Evolutionary conservation across 306 rosid species (phyloP).

Genomic region (Canavalia ensiformis): DNA sequence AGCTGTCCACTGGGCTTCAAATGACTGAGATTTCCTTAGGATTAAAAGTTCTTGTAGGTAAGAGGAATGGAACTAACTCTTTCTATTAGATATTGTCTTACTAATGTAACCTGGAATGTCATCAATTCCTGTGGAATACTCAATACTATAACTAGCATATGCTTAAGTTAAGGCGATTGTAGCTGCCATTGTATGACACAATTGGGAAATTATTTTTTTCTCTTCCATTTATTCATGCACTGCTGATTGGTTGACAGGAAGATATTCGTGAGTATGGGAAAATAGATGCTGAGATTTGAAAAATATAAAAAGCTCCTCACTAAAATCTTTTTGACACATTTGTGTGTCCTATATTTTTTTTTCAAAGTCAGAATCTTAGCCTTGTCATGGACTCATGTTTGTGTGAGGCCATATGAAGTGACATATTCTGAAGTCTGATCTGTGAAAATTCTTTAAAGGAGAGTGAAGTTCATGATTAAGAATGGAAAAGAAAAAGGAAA

Average conservation of each 20-base stretch:
- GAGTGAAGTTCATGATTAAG: neutral
- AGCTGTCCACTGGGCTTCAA: conserved; percentile 25
- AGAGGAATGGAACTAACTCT: neutral
- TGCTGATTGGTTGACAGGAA: neutral
- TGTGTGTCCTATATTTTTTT: neutral
- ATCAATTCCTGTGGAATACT: conserved; percentile 7
- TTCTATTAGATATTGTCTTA: conserved; percentile 14
- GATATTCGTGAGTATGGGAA: neutral
- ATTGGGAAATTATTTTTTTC: neutral
- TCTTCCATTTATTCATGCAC: neutral
- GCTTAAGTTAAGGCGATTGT: conserved; percentile 5
- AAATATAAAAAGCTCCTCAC: neutral
- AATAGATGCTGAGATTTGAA: neutral
- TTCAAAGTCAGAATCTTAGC: neutral
- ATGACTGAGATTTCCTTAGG: conserved; percentile 11
- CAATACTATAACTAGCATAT: neutral
- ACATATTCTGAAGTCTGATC: conserved; percentile 19
- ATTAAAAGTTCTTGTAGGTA: neutral
- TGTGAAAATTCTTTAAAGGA: neutral
- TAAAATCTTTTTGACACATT: neutral
- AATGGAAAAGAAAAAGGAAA: conserved; percentile 29
- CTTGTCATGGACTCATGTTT: conserved; percentile 7
- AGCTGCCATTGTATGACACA: neutral
- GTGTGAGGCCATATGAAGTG: conserved; percentile 2
- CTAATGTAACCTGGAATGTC: neutral